Evolutionary conservation across 2,329 filamentous ascomycete species (phyloP).

Genomic region (Mariannaea elegans): DNA sequence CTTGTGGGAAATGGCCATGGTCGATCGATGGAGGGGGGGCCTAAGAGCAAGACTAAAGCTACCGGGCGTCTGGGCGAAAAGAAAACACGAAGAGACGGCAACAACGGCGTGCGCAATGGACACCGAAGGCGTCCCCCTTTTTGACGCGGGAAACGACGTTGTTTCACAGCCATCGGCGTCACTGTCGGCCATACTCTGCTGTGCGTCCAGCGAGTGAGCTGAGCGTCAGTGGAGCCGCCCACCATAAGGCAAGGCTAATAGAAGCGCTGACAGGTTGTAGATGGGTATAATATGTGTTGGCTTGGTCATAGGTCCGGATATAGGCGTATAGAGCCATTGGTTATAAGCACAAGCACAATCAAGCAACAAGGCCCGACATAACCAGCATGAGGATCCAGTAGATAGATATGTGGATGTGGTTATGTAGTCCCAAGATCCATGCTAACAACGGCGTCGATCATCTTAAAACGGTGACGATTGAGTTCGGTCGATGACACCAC

Average conservation of each 20-base stretch:
- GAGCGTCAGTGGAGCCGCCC: slow-evolving; percentile 43
- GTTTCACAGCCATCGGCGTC: slow-evolving; percentile 48
- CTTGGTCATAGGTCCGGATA: neutral
- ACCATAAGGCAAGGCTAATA: slow-evolving; percentile 7
- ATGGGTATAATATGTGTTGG: slow-evolving; percentile 17
- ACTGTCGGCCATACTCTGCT: slow-evolving; percentile 50
- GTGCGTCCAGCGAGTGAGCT: slow-evolving; percentile 40
- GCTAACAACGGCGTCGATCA: neutral
- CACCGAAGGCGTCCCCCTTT: slow-evolving; percentile 29
- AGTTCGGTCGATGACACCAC: slow-evolving; percentile 9
- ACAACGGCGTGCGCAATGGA: slow-evolving; percentile 13
- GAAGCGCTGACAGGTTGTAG: slow-evolving; percentile 10
- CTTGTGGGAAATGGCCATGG: slow-evolving; percentile 15
- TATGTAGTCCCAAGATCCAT: slow-evolving; percentile 8
- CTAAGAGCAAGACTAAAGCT: slow-evolving; percentile 1
- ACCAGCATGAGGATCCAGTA: slow-evolving; percentile 2
- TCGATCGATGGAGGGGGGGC: slow-evolving; percentile 8
- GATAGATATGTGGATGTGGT: neutral
- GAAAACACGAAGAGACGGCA: slow-evolving; percentile 2
- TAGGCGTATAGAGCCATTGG: neutral
- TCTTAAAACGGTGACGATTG: slow-evolving; percentile 3
- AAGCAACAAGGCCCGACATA: slow-evolving; percentile 6
- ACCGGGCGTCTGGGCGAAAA: slow-evolving; percentile 10
- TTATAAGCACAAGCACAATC: slow-evolving; percentile 4
- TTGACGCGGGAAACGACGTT: slow-evolving; percentile 34